phyloP scores from a whole-genome alignment of 2,329 filamentous ascomycete genomes.

The Dryadomyces quercivorus region DNA sequence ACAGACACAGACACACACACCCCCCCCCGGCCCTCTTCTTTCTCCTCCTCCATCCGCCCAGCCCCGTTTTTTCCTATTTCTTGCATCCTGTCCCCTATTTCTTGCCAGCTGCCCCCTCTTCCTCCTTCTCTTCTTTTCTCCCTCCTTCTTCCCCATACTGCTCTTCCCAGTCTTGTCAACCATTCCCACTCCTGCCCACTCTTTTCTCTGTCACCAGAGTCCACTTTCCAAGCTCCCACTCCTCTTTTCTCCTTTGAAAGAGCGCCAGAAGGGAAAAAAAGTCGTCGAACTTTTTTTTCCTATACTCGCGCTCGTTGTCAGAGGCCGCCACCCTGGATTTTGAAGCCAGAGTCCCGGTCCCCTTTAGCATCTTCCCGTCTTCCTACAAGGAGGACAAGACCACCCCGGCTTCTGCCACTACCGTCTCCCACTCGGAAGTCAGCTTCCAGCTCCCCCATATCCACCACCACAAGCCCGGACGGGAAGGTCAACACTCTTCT shows the following conservation, averaged over 20 bases:
- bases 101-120: conserved; percentile 2
- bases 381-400: conserved; percentile 21
- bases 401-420: conserved; percentile 27
- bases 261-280: conserved; percentile 24
- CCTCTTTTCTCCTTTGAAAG: conserved; percentile 46
- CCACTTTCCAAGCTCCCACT: conserved; percentile 15
- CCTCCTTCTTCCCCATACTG: conserved; percentile 13
- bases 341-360: conserved; percentile 98
- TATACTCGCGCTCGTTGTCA: conserved; percentile 33
- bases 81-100: conserved; percentile 12
- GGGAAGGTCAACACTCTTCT: conserved; percentile 89
- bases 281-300: conserved; percentile 43
- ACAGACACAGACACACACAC: no score
- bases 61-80: conserved; percentile 1
- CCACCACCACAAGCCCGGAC: conserved; percentile 80
- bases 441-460: conserved; percentile 60
- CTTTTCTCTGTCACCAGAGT: not conserved
- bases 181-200: not conserved
- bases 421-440: conserved; percentile 68
- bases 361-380: conserved; percentile 98
- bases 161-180: conserved; percentile 8
- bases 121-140: conserved; percentile 7
- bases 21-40: not conserved
- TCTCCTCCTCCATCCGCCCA: not conserved
- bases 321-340: conserved; percentile 98